Percentiles rank a stretch among this genome's conserved stretches.
phyloP scores from a whole-genome alignment of 2,329 filamentous ascomycete genomes.

The Epicoccum sorghinum region DNA sequence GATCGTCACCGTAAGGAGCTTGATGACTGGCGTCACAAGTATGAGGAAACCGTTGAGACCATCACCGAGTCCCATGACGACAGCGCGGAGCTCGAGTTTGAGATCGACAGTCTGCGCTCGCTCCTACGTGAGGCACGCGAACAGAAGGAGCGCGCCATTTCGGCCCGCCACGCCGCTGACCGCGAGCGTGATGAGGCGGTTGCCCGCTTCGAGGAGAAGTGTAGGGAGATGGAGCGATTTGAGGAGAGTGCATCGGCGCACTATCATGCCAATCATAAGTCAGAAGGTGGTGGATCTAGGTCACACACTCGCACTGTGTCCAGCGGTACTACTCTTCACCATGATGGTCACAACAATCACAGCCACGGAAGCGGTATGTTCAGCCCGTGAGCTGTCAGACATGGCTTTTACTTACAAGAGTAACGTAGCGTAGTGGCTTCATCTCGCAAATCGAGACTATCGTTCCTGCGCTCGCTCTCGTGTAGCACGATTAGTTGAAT shows the following conservation, averaged over 20 bases:
- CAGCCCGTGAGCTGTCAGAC: conserved; percentile 1
- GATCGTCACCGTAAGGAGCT: conserved; percentile 29
- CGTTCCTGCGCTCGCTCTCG: conserved; percentile 4
- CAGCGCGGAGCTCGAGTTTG: conserved; percentile 31
- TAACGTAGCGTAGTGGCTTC: conserved; percentile 10
- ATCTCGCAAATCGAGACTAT: background rate
- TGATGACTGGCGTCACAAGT: conserved; percentile 32
- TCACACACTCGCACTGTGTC: conserved; percentile 20
- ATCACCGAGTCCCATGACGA: conserved; percentile 29
- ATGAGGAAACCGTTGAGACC: conserved; percentile 31
- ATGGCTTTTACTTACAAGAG: conserved; percentile 1
- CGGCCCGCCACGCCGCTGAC: conserved; percentile 28
- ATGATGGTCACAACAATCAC: conserved; percentile 11
- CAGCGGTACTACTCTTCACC: conserved; percentile 25
- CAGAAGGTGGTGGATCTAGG: conserved; percentile 14
- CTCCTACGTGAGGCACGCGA: conserved; percentile 32
- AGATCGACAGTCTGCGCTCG: conserved; percentile 27
- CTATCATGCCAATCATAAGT: conserved; percentile 20
- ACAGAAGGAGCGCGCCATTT: conserved; percentile 32
- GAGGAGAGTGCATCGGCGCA: conserved; percentile 25
- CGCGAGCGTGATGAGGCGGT: conserved; percentile 31
- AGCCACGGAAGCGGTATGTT: conserved; percentile 14
- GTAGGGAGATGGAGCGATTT: conserved; percentile 30
- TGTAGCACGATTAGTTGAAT: background rate
- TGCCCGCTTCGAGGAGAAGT: conserved; percentile 34